Evolutionary conservation across 805 yeast species (phyloP).

Genomic region (Saccharomycopsis sp.): DNA sequence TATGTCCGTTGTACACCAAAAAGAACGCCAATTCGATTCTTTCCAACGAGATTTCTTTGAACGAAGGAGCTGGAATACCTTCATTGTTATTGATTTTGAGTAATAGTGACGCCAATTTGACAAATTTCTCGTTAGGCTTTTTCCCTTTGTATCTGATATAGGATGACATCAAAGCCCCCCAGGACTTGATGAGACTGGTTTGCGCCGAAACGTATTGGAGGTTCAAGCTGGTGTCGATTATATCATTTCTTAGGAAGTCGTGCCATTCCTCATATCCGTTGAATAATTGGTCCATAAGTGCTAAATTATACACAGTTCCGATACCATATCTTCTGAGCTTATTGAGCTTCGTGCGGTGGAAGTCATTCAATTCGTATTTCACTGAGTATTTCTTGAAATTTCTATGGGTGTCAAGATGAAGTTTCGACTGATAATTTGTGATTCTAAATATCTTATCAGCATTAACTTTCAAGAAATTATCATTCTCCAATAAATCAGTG

Average conservation of each 20-base stretch:
- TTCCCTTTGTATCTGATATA: slow-evolving; percentile 40
- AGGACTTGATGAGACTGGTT: slow-evolving; percentile 59
- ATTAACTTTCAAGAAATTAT: slow-evolving; percentile 29
- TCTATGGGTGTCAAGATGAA: slow-evolving; percentile 12
- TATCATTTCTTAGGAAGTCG: slow-evolving; percentile 38
- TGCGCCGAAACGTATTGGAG: slow-evolving; percentile 62
- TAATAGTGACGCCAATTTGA: slow-evolving; percentile 40
- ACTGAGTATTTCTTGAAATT: slow-evolving; percentile 8
- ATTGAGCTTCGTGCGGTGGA: slow-evolving; percentile 31
- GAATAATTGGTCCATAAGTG: slow-evolving; percentile 56
- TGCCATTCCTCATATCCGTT: slow-evolving; percentile 39
- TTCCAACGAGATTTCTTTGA: slow-evolving; percentile 47
- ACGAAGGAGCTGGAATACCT: slow-evolving; percentile 43
- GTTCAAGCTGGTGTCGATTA: slow-evolving; percentile 54
- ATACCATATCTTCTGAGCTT: slow-evolving; percentile 49
- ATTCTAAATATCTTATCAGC: slow-evolving; percentile 35
- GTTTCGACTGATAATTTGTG: slow-evolving; percentile 31
- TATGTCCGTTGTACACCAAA: slow-evolving; percentile 25
- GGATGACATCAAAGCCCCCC: slow-evolving; percentile 72
- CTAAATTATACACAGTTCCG: slow-evolving; percentile 49
- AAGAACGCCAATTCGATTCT: slow-evolving; percentile 64
- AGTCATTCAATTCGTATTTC: slow-evolving; percentile 16
- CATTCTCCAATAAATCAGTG: slow-evolving; percentile 34
- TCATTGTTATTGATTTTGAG: slow-evolving; percentile 44
- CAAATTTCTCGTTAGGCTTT: slow-evolving; percentile 30